These are phyloP conservation scores for Fusarium setosum DNA, from an alignment of 2,329 filamentous ascomycete genomes.

Conservation along the genomic window DNA sequence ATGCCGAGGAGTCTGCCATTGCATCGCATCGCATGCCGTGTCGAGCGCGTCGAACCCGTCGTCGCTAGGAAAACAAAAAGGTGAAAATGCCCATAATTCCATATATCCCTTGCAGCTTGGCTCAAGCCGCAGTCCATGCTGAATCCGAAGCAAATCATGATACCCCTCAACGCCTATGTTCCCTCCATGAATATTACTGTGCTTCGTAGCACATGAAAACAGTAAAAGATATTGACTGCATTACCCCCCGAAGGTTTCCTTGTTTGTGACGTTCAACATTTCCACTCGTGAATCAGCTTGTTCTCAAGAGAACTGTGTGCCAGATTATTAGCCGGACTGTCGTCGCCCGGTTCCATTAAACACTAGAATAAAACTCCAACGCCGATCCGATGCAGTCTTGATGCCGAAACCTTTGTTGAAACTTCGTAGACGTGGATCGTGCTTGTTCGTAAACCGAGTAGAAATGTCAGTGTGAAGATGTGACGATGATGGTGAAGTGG, in stretches of 20 bases:
- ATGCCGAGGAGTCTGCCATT: too few species aligned
- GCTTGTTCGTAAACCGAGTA: conserved; percentile 37
- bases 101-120: conserved; percentile 10
- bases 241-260: conserved; percentile 23
- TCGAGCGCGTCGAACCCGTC: conserved; percentile 24
- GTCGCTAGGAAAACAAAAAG: conserved; percentile 17
- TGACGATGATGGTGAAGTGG: conserved; percentile 10
- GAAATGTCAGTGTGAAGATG: conserved; percentile 25
- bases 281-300: conserved; percentile 18
- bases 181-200: conserved; percentile 23
- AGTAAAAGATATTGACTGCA: conserved; percentile 18
- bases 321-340: conserved; percentile 37
- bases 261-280: conserved; percentile 15
- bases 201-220: conserved; percentile 16
- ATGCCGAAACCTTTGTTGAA: conserved; percentile 40
- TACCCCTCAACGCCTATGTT: conserved; percentile 31
- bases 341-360: conserved; percentile 29
- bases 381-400: conserved; percentile 48
- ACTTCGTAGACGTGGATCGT: conserved; percentile 37
- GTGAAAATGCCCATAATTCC: conserved; percentile 15
- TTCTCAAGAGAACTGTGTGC: conserved; percentile 7
- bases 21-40: conserved; percentile 7
- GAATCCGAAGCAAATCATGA: conserved; percentile 29
- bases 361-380: conserved; percentile 44
- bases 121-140: conserved; percentile 16